phyloP scores from a whole-genome alignment of 2,329 filamentous ascomycete species.

The Setomelanomma holmii region DNA sequence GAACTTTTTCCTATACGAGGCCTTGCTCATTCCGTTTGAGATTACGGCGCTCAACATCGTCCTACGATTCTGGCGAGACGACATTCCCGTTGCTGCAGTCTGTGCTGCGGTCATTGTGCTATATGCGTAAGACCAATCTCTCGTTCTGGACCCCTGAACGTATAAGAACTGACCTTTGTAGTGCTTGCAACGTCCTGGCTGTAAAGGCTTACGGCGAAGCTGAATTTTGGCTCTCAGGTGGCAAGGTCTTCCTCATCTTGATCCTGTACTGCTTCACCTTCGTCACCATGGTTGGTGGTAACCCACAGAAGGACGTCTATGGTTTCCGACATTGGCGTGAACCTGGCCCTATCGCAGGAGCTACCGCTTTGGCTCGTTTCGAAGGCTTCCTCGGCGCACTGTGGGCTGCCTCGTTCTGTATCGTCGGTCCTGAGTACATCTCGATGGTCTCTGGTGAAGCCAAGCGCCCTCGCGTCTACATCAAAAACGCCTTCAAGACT shows the following conservation, averaged over 20 bases:
- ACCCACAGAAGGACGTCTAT: slow-evolving; percentile 50
- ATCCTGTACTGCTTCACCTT: slow-evolving; percentile 57
- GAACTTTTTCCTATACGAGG: slow-evolving; percentile 62
- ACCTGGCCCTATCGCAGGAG: slow-evolving; percentile 44
- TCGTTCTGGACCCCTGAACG: background rate
- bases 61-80: slow-evolving; percentile 53
- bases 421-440: slow-evolving; percentile 58
- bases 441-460: slow-evolving; percentile 58
- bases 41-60: slow-evolving; percentile 55
- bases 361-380: slow-evolving; percentile 35
- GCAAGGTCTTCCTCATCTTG: slow-evolving; percentile 56
- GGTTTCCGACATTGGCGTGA: slow-evolving; percentile 56
- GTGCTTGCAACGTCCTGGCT: slow-evolving; percentile 56
- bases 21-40: slow-evolving; percentile 60
- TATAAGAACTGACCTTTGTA: slow-evolving; percentile 32
- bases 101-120: slow-evolving; percentile 51
- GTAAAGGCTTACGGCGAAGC: slow-evolving; percentile 55
- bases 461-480: slow-evolving; percentile 54
- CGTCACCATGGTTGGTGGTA: slow-evolving; percentile 55
- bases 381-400: slow-evolving; percentile 50
- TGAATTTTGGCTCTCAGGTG: slow-evolving; percentile 55
- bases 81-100: slow-evolving; percentile 52
- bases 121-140: slow-evolving; percentile 48
- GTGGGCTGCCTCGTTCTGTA: slow-evolving; percentile 55
- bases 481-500: slow-evolving; percentile 58